These are phyloP conservation scores for Candida gorgasii DNA, from an alignment of 805 yeast genomes.

Conservation along the genomic window DNA sequence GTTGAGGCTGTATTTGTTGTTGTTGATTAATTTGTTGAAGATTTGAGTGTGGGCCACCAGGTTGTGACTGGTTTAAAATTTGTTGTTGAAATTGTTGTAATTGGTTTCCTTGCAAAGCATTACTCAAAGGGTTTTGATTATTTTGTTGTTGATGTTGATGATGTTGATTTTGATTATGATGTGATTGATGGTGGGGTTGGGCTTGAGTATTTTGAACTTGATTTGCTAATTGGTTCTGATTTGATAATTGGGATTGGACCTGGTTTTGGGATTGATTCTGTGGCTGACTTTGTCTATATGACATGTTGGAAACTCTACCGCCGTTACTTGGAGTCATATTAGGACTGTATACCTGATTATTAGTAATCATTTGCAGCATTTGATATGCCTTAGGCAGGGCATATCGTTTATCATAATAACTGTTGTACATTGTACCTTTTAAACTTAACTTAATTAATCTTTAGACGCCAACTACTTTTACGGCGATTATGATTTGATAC, in stretches of 20 bases:
- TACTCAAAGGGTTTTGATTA: not conserved
- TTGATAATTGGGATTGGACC: not conserved
- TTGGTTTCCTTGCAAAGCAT: conserved; percentile 4
- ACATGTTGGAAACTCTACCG: not conserved
- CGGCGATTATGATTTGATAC: not conserved
- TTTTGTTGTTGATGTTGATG: not conserved
- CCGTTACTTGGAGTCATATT: conserved; percentile 1
- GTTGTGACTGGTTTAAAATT: conserved; percentile 6
- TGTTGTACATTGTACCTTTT: not conserved
- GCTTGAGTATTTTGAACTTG: conserved; percentile 10
- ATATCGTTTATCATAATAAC: conserved; percentile 6
- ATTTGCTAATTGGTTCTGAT: not conserved
- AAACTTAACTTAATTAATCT: not conserved
- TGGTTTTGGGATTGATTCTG: conserved; percentile 6
- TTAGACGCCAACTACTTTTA: not conserved
- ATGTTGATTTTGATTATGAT: conserved; percentile 6
- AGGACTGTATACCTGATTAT: conserved; percentile 1
- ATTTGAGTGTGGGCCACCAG: not conserved
- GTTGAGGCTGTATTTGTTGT: conserved; percentile 10
- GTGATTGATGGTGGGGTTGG: conserved; percentile 9
- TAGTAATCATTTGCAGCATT: not conserved
- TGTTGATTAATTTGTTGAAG: not conserved
- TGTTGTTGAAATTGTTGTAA: conserved; percentile 4
- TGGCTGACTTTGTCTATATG: not conserved
- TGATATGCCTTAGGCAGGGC: conserved; percentile 3